Conservation (phyloP, 2,329 filamentous ascomycete species). For the Nemania sp. region DNA sequence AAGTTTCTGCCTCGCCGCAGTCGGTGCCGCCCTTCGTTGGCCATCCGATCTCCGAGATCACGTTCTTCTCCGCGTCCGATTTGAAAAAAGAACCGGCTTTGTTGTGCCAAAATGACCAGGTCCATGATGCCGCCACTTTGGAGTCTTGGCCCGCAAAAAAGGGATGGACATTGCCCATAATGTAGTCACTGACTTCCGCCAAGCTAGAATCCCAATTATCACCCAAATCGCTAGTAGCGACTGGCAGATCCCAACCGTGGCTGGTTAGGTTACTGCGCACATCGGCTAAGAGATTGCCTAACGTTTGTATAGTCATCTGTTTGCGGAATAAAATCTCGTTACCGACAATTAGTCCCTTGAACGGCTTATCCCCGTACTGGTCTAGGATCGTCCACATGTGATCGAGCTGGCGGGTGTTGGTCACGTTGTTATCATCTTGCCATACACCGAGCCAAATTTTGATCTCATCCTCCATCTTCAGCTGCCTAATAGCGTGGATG, state of each 20-base stretch:
- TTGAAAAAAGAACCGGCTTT: constrained; percentile 76
- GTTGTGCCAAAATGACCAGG: constrained; percentile 81
- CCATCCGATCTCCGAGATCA: constrained; percentile 95
- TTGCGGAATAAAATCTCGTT: constrained; percentile 84
- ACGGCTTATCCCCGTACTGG: constrained; percentile 73
- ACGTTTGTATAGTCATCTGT: constrained; percentile 73
- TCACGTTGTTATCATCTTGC: constrained; percentile 86
- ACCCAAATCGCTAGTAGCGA: constrained; percentile 90
- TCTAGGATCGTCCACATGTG: constrained; percentile 90
- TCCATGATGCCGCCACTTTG: constrained; percentile 80
- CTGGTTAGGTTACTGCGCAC: constrained; percentile 79
- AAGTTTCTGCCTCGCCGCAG: constrained; percentile 72
- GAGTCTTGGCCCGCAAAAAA: constrained; percentile 88
- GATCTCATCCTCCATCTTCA: constrained; percentile 77
- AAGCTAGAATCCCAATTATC: constrained; percentile 84
- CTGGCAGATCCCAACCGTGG: constrained; percentile 75
- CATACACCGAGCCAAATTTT: constrained; percentile 97
- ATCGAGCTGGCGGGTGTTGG: constrained; percentile 82
- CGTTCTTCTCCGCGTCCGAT: constrained; percentile 71
- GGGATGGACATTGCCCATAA: constrained; percentile 97
- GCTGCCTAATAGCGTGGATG: constrained; percentile 80
- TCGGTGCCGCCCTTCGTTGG: constrained; percentile 83
- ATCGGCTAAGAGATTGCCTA: constrained; percentile 73
- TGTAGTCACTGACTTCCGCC: constrained; percentile 78
- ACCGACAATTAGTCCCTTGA: constrained; percentile 84